phyloP scores from a whole-genome alignment of 2,329 filamentous ascomycete genomes.

The Fusarium mundagurra region DNA sequence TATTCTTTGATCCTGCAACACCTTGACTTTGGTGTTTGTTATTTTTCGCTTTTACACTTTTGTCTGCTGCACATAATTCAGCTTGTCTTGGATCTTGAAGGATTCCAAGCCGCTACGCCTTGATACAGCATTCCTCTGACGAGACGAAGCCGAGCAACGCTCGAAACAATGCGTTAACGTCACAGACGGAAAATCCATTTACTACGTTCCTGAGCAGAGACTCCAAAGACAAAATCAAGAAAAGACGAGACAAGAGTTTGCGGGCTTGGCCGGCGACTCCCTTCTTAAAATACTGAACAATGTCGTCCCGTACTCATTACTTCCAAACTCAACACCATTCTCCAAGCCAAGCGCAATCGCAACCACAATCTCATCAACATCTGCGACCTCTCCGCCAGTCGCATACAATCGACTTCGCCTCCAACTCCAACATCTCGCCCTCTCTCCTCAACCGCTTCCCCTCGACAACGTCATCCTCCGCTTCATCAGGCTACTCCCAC shows the following conservation, averaged over 20 bases:
- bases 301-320: conserved; percentile 67
- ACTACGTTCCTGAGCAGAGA: conserved; percentile 29
- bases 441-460: conserved; percentile 66
- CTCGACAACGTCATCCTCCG: conserved; percentile 76
- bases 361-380: conserved; percentile 26
- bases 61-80: conserved; percentile 5
- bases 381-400: conserved; percentile 61
- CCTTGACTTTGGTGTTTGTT: conserved; percentile 24
- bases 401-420: conserved; percentile 58
- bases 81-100: conserved; percentile 38
- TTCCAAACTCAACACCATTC: conserved; percentile 36
- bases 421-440: conserved; percentile 51
- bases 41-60: background rate
- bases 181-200: conserved; percentile 33
- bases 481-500: conserved; percentile 74
- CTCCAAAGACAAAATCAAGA: conserved; percentile 8
- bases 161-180: conserved; percentile 48
- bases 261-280: conserved; percentile 34
- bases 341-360: conserved; percentile 24
- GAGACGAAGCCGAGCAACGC: conserved; percentile 34
- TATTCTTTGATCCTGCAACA: conserved; percentile 25
- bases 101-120: conserved; percentile 27
- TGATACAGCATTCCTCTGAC: conserved; percentile 32
- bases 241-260: conserved; percentile 23
- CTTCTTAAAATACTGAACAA: conserved; percentile 47